Evolutionary conservation across 176 grass and related monocot genomes (phyloP).

Genomic region (Aegilops sharonensis): DNA sequence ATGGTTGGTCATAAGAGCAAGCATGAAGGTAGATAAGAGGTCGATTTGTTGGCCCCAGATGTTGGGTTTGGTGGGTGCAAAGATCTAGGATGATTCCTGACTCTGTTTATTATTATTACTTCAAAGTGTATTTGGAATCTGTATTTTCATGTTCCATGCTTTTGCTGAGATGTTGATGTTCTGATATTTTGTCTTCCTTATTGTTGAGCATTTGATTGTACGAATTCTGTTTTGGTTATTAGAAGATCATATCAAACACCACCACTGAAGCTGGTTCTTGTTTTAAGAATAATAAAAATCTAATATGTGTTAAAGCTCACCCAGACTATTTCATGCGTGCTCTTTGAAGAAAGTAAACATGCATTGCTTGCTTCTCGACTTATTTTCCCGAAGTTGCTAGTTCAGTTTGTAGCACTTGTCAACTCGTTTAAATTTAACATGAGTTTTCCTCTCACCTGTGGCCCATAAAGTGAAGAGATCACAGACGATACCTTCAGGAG

Average conservation of each 20-base stretch:
- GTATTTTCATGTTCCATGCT: neutral
- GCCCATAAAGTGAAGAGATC: conserved; percentile 52
- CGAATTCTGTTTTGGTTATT: neutral
- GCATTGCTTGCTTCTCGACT: neutral
- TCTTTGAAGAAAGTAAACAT: neutral
- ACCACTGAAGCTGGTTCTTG: neutral
- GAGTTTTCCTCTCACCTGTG: conserved; percentile 15
- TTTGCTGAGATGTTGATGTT: conserved; percentile 1
- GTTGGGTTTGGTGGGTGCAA: conserved; percentile 29
- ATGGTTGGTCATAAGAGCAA: conserved; percentile 21
- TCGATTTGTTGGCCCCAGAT: conserved; percentile 18
- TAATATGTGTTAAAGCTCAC: neutral
- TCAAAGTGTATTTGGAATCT: neutral
- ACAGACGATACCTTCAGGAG: conserved; percentile 61
- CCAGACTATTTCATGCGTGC: neutral
- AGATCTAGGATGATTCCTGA: conserved; percentile 27
- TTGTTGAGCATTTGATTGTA: conserved; percentile 1
- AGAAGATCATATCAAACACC: neutral
- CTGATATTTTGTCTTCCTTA: conserved; percentile 5
- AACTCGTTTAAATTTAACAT: conserved; percentile 5
- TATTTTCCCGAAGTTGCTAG: neutral
- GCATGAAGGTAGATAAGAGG: conserved; percentile 2
- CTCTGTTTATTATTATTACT: conserved; percentile 17
- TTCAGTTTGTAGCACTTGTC: neutral
- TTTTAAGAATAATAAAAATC: neutral